Percentiles rank a stretch among this genome's conserved stretches.
Conservation (phyloP, 2,329 filamentous ascomycete genomes). For the Cryphonectria naterciae region DNA sequence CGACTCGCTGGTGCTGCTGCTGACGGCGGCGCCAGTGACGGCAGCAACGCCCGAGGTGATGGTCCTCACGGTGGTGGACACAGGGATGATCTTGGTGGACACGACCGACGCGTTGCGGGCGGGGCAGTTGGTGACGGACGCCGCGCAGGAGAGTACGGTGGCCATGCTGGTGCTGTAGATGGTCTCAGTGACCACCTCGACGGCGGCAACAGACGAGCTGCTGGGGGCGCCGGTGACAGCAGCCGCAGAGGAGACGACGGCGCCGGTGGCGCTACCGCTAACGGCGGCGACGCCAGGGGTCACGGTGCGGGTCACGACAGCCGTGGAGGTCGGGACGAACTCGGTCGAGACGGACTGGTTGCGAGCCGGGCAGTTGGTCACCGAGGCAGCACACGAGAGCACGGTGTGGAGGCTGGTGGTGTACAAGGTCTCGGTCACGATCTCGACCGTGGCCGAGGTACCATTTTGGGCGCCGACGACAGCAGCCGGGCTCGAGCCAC, state of each 20-base stretch:
- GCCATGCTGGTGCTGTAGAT: conserved; percentile 29
- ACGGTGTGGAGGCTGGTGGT: conserved; percentile 31
- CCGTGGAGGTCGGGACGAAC: conserved; percentile 28
- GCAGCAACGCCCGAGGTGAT: conserved; percentile 19
- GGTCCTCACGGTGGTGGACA: conserved; percentile 26
- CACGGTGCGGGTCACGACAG: conserved; percentile 17
- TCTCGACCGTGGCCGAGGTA: conserved; percentile 11
- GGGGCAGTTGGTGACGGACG: conserved; percentile 35
- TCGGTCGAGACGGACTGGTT: conserved; percentile 29
- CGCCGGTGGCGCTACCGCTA: conserved; percentile 16
- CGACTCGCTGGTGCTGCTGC: not conserved
- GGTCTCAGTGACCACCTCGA: conserved; percentile 29
- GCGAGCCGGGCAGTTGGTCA: conserved; percentile 35
- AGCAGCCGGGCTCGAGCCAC: not conserved
- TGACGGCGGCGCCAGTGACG: conserved; percentile 18
- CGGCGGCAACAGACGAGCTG: conserved; percentile 11
- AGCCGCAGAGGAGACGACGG: not conserved
- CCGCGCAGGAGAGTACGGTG: conserved; percentile 34
- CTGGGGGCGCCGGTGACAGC: conserved; percentile 13
- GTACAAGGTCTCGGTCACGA: conserved; percentile 30
- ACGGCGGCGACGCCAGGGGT: conserved; percentile 20
- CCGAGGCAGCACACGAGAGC: conserved; percentile 33
- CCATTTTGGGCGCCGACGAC: not conserved
- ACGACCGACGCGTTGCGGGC: conserved; percentile 22
- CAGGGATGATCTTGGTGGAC: conserved; percentile 30